These are phyloP conservation scores for Chaetothyriales sp. DNA, from an alignment of 2,329 filamentous ascomycete genomes.

Conservation along the genomic window DNA sequence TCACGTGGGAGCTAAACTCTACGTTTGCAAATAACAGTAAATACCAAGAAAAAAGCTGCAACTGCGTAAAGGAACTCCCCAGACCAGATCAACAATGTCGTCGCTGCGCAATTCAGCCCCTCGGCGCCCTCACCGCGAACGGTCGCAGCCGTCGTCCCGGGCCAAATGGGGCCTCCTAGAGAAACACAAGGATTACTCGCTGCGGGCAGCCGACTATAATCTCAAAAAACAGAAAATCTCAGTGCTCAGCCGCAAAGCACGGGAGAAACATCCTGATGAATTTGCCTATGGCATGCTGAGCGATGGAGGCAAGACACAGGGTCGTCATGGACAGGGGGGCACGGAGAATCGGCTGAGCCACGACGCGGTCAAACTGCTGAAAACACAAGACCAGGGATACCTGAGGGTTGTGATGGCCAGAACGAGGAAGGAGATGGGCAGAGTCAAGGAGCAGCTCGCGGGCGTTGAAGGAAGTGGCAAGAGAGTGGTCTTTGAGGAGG, in stretches of 20 bases:
- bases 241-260: conserved; percentile 43
- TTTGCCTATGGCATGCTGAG: conserved; percentile 52
- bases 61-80: not conserved
- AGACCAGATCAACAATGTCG: conserved; percentile 33
- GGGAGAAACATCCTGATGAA: conserved; percentile 49
- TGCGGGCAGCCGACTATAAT: conserved; percentile 50
- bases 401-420: conserved; percentile 43
- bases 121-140: conserved; percentile 75
- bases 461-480: conserved; percentile 9
- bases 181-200: conserved; percentile 74
- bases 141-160: conserved; percentile 71
- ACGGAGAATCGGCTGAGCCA: conserved; percentile 36
- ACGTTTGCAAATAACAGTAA: not conserved
- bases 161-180: conserved; percentile 81
- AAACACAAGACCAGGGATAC: conserved; percentile 51
- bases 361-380: conserved; percentile 47
- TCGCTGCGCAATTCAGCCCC: conserved; percentile 51
- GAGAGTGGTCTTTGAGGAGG: conserved; percentile 26
- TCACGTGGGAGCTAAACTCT: too few relatives aligned
- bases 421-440: conserved; percentile 32
- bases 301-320: conserved; percentile 27
- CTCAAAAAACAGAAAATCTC: conserved; percentile 45
- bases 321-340: conserved; percentile 32
- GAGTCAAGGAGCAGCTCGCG: conserved; percentile 24
- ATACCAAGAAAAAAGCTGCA: not conserved